A percentile compares a stretch with the other conserved stretches of the same genome.
These are phyloP conservation scores for Pichia deserticola DNA, from an alignment of 805 yeast genomes.

Conservation along the genomic window DNA sequence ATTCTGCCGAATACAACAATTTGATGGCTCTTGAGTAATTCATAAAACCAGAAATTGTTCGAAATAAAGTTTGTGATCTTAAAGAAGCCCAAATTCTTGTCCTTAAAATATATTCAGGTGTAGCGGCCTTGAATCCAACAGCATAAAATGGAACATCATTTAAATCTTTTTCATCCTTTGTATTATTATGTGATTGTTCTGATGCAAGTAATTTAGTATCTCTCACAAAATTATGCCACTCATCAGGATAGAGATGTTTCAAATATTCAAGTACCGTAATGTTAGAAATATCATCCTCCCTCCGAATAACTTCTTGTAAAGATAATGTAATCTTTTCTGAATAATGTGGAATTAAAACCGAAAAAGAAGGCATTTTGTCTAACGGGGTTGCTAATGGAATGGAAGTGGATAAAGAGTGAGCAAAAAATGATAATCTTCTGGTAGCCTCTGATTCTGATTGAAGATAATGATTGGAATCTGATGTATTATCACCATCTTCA, in stretches of 20 bases:
- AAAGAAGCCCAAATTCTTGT: constrained; percentile 84
- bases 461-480: constrained; percentile 46
- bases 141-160: constrained; percentile 62
- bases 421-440: constrained; percentile 79
- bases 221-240: constrained; percentile 51
- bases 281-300: constrained; percentile 54
- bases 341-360: constrained; percentile 83
- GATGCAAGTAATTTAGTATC: constrained; percentile 50
- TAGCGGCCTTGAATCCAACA: constrained; percentile 62
- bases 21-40: constrained; percentile 70
- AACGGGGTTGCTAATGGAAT: constrained; percentile 66
- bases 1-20: constrained; percentile 50
- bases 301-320: constrained; percentile 71
- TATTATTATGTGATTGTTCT: constrained; percentile 24
- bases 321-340: constrained; percentile 73
- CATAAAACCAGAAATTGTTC: constrained; percentile 78
- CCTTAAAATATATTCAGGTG: constrained; percentile 55
- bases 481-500: constrained; percentile 50
- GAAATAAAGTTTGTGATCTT: constrained; percentile 71
- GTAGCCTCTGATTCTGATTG: constrained; percentile 68
- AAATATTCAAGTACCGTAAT: constrained; percentile 49
- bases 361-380: constrained; percentile 68
- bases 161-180: constrained; percentile 6
- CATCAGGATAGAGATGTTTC: constrained; percentile 48
- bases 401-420: constrained; percentile 82